phyloP scores from a whole-genome alignment of 768 basidiomycete genomes.

The Clathrus columnatus region DNA sequence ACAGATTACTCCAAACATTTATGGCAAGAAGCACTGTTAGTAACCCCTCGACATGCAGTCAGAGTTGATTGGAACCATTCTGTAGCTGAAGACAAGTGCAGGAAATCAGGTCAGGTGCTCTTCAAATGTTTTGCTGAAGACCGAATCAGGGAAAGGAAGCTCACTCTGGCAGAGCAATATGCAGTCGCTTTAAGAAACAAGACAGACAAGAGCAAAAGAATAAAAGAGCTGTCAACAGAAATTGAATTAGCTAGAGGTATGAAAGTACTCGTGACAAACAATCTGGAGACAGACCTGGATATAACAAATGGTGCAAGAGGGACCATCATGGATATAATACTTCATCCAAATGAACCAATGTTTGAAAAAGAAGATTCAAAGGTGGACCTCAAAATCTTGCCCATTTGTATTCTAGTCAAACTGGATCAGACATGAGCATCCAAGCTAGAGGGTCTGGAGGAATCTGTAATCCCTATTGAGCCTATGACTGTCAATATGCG shows the following conservation, averaged over 20 bases:
- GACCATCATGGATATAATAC: conserved; percentile 23
- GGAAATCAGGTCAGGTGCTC: conserved; percentile 16
- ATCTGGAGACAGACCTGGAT: conserved; percentile 30
- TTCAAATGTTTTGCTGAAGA: conserved; percentile 27
- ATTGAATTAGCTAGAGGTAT: conserved; percentile 28
- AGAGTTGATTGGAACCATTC: conserved; percentile 29
- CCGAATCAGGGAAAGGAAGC: conserved; percentile 7
- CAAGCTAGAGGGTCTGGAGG: conserved; percentile 22
- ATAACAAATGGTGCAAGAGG: conserved; percentile 35
- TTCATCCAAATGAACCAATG: conserved; percentile 28
- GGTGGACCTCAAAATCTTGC: conserved; percentile 20
- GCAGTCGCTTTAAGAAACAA: neutral
- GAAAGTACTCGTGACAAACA: conserved; percentile 29
- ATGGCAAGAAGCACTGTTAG: conserved; percentile 28
- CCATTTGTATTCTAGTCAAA: conserved; percentile 26
- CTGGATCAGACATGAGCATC: conserved; percentile 21
- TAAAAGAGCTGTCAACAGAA: conserved; percentile 13
- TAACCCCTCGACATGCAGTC: conserved; percentile 31
- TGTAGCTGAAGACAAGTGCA: conserved; percentile 18
- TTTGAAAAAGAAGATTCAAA: neutral
- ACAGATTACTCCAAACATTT: conserved; percentile 19
- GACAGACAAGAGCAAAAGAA: conserved; percentile 9
- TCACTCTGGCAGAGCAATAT: conserved; percentile 10
- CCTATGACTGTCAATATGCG: conserved; percentile 17
- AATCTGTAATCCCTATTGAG: conserved; percentile 25